Base-by-base conservation (phyloP, 768 basidiomycete species). In the Chiua virens region DNA sequence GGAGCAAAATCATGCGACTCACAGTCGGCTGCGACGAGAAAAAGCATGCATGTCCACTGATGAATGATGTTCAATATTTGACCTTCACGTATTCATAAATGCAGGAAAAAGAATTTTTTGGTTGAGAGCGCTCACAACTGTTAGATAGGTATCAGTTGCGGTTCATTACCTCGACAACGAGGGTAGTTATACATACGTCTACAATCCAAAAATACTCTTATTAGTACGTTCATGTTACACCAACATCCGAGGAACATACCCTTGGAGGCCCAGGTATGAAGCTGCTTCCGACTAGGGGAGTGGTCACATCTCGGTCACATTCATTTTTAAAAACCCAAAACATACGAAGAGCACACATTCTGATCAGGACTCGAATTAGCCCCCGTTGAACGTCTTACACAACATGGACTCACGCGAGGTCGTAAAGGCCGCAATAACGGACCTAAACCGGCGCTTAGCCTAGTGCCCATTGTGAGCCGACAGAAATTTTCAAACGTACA, bases 381-480 rank as follows among this genome's bases (percentile, higher is more conserved):
- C 2, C 6, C 7, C 15, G 34, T 5, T 34, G 17, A 8, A 34
- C 34, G 6, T 6, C 8, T 18, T 23, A 3, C 9, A 17, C 2
- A 8, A 45, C 15, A 20, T 5, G 4, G n/a, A 42, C 47, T 40
- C 28, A 58, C 55, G 7, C 8, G 20, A 58, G 2, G n/a, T 3
- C 14, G 20, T 13, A 43, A 21, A 53, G 37, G 3, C 50, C 55
- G 18, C 8, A 17, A 37, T 57, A 58, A 14, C 57, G 55, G 35
- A 49, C 41, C 57, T 58, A 43, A 5, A 23, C 17, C 11, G 34
- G 34, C 6, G 34, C 14, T 15, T 17, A 34, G 34, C 15, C 17
- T 14, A 17, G 6, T 17, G 17, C 34, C 5, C 15, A 8, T 17
- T 30, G 7, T 17, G 34, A 5, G 34, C 13, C 30, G 10, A 2